Percentiles rank a stretch among this genome's conserved stretches.
These are phyloP conservation scores for Calcarisporium arbuscula DNA, from an alignment of 2,329 filamentous ascomycete species.

Conservation along the genomic window DNA sequence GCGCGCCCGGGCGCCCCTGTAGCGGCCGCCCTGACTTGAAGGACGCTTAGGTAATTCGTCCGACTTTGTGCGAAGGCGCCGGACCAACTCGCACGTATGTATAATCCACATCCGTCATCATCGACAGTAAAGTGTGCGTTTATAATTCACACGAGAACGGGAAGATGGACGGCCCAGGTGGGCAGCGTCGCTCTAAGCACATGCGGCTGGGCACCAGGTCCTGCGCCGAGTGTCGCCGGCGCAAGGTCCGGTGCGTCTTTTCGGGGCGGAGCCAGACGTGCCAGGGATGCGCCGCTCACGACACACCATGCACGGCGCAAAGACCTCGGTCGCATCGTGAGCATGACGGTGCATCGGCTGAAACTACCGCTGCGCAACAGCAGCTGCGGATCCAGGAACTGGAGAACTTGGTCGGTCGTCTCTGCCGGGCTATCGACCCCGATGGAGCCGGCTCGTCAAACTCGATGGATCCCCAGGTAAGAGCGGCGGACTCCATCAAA, in stretches of 20 bases:
- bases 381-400: conserved; percentile 17
- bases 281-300: conserved; percentile 37
- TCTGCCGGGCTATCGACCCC: conserved; percentile 1
- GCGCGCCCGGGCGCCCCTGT: too few relatives aligned
- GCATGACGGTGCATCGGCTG: conserved; percentile 3
- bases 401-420: conserved; percentile 15
- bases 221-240: conserved; percentile 37
- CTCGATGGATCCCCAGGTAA: neutral
- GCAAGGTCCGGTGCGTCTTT: conserved; percentile 43
- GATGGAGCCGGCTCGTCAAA: conserved; percentile 1
- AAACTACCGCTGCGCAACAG: conserved; percentile 8
- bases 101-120: too few relatives aligned
- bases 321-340: conserved; percentile 15
- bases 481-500: conserved; percentile 4
- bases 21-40: too few relatives aligned
- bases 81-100: too few relatives aligned
- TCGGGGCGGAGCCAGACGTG: conserved; percentile 29
- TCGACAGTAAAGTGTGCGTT: conserved; percentile 6
- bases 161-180: conserved; percentile 5
- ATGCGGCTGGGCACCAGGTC: conserved; percentile 26
- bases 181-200: conserved; percentile 14
- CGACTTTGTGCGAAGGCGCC: too few relatives aligned
- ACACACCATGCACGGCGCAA: conserved; percentile 38
- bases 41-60: too few relatives aligned
- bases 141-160: conserved; percentile 1